phyloP scores from a whole-genome alignment of 108 stramenopile genomes.

The Nitzschia palea region DNA sequence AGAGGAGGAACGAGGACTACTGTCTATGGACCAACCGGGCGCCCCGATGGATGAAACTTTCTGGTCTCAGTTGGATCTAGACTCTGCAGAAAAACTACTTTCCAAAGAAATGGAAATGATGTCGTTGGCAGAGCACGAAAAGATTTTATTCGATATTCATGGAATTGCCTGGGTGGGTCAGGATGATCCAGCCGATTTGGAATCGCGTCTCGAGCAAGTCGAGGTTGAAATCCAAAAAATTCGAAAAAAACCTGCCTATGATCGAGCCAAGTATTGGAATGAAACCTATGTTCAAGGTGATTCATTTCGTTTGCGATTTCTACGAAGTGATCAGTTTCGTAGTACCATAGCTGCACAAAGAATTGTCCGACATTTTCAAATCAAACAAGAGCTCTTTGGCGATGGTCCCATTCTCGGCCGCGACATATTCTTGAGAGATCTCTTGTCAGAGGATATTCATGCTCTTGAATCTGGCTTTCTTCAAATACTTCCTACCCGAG shows the following conservation, averaged over 20 bases:
- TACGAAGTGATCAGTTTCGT: conserved; percentile 19
- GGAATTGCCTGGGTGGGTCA: conserved; percentile 9
- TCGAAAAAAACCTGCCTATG: conserved; percentile 9
- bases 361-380: conserved; percentile 18
- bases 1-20: too few relatives aligned
- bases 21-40: too few relatives aligned
- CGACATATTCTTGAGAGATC: conserved; percentile 13
- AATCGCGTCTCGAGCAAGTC: background rate
- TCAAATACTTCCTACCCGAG: conserved; percentile 28
- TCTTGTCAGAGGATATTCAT: conserved; percentile 1
- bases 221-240: conserved; percentile 2
- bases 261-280: conserved; percentile 12
- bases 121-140: background rate
- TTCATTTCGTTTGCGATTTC: conserved; percentile 24
- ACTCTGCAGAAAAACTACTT: conserved; percentile 7
- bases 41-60: too few relatives aligned
- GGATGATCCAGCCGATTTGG: conserved; percentile 5
- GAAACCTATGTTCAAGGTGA: conserved; percentile 12
- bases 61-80: too few relatives aligned
- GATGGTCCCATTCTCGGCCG: conserved; percentile 22
- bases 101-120: conserved; percentile 10
- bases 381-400: conserved; percentile 27
- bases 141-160: conserved; percentile 27
- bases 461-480: conserved; percentile 14
- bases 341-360: conserved; percentile 1